Base-by-base conservation (phyloP, 768 basidiomycete species). In the Cubamyces lactineus region DNA sequence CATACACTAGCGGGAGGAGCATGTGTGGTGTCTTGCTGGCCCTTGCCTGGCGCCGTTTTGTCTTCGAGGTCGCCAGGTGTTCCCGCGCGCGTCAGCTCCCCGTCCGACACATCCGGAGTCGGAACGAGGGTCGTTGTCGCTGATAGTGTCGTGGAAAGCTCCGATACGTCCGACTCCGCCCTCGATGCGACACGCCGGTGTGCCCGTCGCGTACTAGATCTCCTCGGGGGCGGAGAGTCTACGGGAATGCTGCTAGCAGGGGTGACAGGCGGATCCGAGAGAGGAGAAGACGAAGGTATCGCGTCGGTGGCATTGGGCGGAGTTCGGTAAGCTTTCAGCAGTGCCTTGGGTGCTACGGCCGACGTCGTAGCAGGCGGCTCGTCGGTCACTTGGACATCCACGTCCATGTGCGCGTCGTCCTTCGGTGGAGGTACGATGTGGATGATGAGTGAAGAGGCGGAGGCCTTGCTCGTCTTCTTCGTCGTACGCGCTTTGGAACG, bases 91-190 rank as follows among this genome's bases (percentile, higher is more conserved):
- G 57, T 58, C 5, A 41, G 43, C 9, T 16, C 23, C 3, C 11
- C 42, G 48, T 59, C 57, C 12, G 57, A 51, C n/a, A 34, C 8
- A n/a, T 19, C 19, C 1, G n/a, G 24, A 24, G 34, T 40, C 15
- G 45, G 46, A 21, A 49, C 56, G 16, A 48, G 34, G 6, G 53
- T 53, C 21, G 46, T 48, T 38, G 57, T 30, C 4, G 28, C 41
- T 19, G 57, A 59, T 12, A 28, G 30, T 15, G 57, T 21, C 17
- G 16, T 12, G 13, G 57, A 59, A 2, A n/a, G 16, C 41, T 52
- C 57, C 13, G 57, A 51, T 2, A 11, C 26, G 49, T 59, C 57
- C 17, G 57, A 59, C n/a, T 1, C 23, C 30, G 57, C 40, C 40
- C 26, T 50, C 5, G 48, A 59, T 11, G 23, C 21, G 5, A 41